Evolutionary conservation across 306 rosid species (phyloP).

Genomic region (Albizia julibrissin): DNA sequence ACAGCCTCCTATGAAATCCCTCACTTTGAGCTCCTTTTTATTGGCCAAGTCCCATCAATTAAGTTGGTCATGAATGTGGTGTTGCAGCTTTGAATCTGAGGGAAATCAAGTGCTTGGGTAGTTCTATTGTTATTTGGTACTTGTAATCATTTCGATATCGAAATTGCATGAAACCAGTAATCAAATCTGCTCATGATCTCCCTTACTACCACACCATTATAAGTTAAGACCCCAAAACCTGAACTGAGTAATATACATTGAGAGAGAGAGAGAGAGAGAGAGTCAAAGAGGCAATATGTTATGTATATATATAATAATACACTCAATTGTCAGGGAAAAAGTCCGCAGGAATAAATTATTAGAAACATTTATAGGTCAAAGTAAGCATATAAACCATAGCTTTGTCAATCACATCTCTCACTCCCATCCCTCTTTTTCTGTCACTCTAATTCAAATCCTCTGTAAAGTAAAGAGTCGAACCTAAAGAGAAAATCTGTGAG

Average conservation of each 20-base stretch:
- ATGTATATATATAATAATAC: neutral
- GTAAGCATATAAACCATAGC: conserved; percentile 8
- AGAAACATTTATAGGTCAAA: conserved; percentile 1
- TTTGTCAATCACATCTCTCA: conserved; percentile 23
- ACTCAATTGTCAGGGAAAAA: neutral
- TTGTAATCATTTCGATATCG: conserved; percentile 49
- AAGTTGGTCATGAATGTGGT: conserved; percentile 18
- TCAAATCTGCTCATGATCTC: neutral
- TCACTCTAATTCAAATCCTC: neutral
- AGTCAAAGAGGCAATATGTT: neutral
- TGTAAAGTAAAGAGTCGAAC: conserved; percentile 33
- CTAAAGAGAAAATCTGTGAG: conserved; percentile 39
- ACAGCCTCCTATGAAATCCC: neutral
- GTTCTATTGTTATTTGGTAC: conserved; percentile 34
- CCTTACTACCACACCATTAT: neutral
- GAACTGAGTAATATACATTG: neutral
- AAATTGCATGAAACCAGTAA: conserved; percentile 37
- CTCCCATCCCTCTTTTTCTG: neutral
- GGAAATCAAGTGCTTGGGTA: conserved; percentile 27
- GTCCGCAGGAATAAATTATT: neutral
- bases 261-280: neutral
- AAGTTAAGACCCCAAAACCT: neutral
- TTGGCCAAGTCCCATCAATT: neutral
- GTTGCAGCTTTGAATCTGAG: neutral
- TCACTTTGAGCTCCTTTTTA: conserved; percentile 7